Evolutionary conservation across 1,139 yeast genomes (phyloP).

Genomic region (Yamadazyma siamensis): DNA sequence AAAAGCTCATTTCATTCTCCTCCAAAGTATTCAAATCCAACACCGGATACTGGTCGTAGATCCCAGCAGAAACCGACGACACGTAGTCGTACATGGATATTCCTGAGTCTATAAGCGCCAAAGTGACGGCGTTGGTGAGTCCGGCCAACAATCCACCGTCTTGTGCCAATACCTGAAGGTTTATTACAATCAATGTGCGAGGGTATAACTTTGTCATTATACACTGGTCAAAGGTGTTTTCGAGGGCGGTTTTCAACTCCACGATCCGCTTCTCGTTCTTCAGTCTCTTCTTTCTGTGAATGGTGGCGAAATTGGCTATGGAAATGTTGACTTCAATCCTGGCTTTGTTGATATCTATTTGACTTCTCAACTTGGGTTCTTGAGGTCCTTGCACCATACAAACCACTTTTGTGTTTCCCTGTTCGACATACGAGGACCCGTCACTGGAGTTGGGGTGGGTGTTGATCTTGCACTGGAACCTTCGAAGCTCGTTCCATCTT

Average conservation of each 20-base stretch:
- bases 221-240: slow-evolving; percentile 78
- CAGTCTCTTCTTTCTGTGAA: slow-evolving; percentile 65
- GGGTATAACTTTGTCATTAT: slow-evolving; percentile 75
- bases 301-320: slow-evolving; percentile 78
- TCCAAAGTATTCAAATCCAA: slow-evolving; percentile 81
- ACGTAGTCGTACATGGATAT: slow-evolving; percentile 92
- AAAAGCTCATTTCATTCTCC: slow-evolving; percentile 75
- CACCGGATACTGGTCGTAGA: slow-evolving; percentile 71
- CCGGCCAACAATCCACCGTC: slow-evolving; percentile 88
- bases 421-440: slow-evolving; percentile 90
- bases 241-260: slow-evolving; percentile 72
- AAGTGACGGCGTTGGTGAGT: slow-evolving; percentile 81
- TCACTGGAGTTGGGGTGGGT: slow-evolving; percentile 88
- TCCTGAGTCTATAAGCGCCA: slow-evolving; percentile 94
- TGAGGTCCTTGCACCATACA: slow-evolving; percentile 88
- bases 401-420: slow-evolving; percentile 86
- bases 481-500: slow-evolving; percentile 88
- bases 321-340: slow-evolving; percentile 62
- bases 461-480: slow-evolving; percentile 74
- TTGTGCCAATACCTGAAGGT: slow-evolving; percentile 75
- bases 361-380: slow-evolving; percentile 64
- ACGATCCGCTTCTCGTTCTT: slow-evolving; percentile 68
- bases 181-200: slow-evolving; percentile 71
- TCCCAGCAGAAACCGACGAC: slow-evolving; percentile 75
- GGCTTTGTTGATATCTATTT: slow-evolving; percentile 46